Percentiles rank a stretch among this genome's conserved stretches.
Conservation (phyloP, 2,329 filamentous ascomycete genomes). For the Juglanconis oblonga region DNA sequence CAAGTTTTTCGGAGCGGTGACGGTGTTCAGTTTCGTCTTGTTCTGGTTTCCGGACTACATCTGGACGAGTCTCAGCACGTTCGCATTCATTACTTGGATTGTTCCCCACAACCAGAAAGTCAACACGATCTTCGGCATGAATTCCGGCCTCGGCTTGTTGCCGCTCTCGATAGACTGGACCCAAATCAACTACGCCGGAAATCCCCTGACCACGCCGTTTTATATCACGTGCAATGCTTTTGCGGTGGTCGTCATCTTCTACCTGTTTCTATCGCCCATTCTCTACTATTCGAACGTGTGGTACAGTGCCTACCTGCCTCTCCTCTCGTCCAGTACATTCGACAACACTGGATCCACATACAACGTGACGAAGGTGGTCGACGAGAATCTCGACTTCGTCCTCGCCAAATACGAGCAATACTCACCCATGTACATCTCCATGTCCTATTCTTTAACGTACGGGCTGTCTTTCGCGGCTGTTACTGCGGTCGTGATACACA, state of each 20-base stretch:
- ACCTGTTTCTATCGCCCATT: slow-evolving; percentile 29
- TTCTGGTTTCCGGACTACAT: slow-evolving; percentile 24
- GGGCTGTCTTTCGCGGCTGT: slow-evolving; percentile 34
- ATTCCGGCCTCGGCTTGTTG: slow-evolving; percentile 23
- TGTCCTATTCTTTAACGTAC: slow-evolving; percentile 33
- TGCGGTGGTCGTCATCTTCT: slow-evolving; percentile 28
- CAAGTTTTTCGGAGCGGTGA: slow-evolving; percentile 32
- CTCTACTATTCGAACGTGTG: slow-evolving; percentile 31
- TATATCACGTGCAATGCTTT: slow-evolving; percentile 30
- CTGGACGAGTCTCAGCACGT: slow-evolving; percentile 23
- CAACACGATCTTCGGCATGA: slow-evolving; percentile 22
- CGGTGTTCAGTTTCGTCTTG: slow-evolving; percentile 26
- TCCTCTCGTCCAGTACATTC: slow-evolving; percentile 28
- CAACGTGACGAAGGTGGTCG: slow-evolving; percentile 29
- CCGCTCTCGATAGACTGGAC: slow-evolving; percentile 33
- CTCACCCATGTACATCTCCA: slow-evolving; percentile 35
- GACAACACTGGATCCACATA: slow-evolving; percentile 31
- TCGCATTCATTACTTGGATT: slow-evolving; percentile 24
- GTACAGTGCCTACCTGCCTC: slow-evolving; percentile 30
- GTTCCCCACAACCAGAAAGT: slow-evolving; percentile 20
- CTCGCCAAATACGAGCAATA: slow-evolving; percentile 29
- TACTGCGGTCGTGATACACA: slow-evolving; percentile 31
- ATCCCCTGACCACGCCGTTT: slow-evolving; percentile 29
- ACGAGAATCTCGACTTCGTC: slow-evolving; percentile 27
- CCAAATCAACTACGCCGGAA: slow-evolving; percentile 29